phyloP scores from a whole-genome alignment of 2,329 filamentous ascomycete genomes.

The Exophiala sideris region DNA sequence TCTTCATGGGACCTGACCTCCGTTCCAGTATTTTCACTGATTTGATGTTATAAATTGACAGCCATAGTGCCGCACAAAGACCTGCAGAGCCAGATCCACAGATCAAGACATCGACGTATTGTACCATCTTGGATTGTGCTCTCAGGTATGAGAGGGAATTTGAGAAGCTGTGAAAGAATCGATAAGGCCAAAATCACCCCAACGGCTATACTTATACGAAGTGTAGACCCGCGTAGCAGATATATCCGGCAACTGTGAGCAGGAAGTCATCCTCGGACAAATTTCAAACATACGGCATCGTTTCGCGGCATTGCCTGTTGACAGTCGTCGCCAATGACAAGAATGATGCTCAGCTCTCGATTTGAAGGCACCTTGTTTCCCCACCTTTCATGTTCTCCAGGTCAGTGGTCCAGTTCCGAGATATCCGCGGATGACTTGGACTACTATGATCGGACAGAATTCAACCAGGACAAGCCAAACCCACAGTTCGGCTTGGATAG shows the following conservation, averaged over 20 bases:
- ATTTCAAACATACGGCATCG: not conserved
- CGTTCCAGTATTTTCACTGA: conserved; percentile 51
- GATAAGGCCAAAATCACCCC: not conserved
- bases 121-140: conserved; percentile 15
- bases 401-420: too few relatives aligned
- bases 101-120: conserved; percentile 55
- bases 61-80: conserved; percentile 59
- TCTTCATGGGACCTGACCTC: conserved; percentile 51
- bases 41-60: conserved; percentile 53
- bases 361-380: not conserved
- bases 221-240: too few relatives aligned
- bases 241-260: not conserved
- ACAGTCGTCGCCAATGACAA: not conserved
- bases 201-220: too few relatives aligned
- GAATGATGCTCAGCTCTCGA: not conserved
- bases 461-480: too few relatives aligned
- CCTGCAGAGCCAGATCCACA: conserved; percentile 61
- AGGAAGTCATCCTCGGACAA: not conserved
- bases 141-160: not conserved
- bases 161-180: not conserved
- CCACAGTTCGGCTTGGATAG: too few relatives aligned
- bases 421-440: too few relatives aligned
- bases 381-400: not conserved
- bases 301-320: not conserved
- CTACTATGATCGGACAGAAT: too few relatives aligned